A percentile compares a stretch with the other conserved stretches of the same genome.
phyloP scores from a whole-genome alignment of 2,329 filamentous ascomycete genomes.

The Moelleriella libera region DNA sequence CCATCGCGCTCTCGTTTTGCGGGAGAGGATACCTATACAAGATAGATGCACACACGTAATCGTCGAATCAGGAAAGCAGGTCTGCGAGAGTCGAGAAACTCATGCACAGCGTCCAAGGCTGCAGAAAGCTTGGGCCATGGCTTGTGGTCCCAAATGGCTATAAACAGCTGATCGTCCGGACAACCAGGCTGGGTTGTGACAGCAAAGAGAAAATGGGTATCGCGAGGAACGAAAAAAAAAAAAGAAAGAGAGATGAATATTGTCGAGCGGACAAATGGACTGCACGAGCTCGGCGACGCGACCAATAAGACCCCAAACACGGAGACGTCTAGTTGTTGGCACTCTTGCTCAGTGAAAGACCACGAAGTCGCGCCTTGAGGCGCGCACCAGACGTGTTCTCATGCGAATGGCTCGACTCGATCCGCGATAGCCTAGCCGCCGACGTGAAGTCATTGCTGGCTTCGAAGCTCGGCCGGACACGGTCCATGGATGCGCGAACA shows the following conservation, averaged over 20 bases:
- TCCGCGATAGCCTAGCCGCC: slow-evolving; percentile 67
- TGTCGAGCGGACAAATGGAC: neutral
- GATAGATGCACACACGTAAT: too few relatives aligned
- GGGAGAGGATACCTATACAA: too few relatives aligned
- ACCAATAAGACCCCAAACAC: too few relatives aligned
- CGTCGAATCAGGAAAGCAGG: slow-evolving; percentile 6
- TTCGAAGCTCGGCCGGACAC: slow-evolving; percentile 71
- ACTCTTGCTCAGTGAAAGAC: slow-evolving; percentile 27
- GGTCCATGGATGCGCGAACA: slow-evolving; percentile 76
- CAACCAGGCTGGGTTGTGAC: too few relatives aligned
- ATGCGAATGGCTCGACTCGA: slow-evolving; percentile 58
- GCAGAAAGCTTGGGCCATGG: too few relatives aligned
- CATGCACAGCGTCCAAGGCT: slow-evolving; percentile 31
- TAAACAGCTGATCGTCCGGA: too few relatives aligned
- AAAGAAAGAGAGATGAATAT: neutral
- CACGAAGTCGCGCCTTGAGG: slow-evolving; percentile 24
- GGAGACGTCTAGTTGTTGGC: slow-evolving; percentile 6
- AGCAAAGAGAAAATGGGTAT: neutral
- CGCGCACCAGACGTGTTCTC: slow-evolving; percentile 7
- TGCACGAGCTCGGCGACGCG: neutral
- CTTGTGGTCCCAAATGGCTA: too few relatives aligned
- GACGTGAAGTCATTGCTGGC: slow-evolving; percentile 83
- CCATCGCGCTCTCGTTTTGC: too few relatives aligned
- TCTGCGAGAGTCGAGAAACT: slow-evolving; percentile 11
- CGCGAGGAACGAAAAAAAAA: neutral